These are phyloP conservation scores for Solanum sitiens DNA, from an alignment of 257 asterid species.

Conservation along the genomic window DNA sequence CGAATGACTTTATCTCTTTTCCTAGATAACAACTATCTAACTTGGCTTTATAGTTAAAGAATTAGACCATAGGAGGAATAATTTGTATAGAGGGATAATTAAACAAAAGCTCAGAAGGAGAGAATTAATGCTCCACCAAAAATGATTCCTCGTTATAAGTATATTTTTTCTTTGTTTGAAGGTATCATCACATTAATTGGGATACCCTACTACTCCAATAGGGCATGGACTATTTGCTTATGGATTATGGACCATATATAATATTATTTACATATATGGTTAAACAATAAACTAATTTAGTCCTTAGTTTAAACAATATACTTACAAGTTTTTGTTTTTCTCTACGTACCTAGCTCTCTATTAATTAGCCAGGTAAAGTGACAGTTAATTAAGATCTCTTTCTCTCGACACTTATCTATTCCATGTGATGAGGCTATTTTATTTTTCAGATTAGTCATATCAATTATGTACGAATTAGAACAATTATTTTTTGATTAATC, in stretches of 20 bases:
- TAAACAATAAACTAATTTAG: background rate
- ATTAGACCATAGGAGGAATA: no score
- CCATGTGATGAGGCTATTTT: background rate
- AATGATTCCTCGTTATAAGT: background rate
- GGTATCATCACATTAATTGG: background rate
- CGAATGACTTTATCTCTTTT: no score
- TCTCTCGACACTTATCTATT: background rate
- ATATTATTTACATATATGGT: background rate
- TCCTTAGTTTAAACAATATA: background rate
- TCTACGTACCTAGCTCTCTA: background rate
- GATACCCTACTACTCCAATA: background rate
- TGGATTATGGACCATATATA: background rate
- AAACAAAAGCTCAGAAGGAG: background rate
- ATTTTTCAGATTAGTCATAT: background rate
- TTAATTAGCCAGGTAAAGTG: background rate
- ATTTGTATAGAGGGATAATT: background rate
- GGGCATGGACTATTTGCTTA: background rate
- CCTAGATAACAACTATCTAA: no score
- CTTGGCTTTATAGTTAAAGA: background rate
- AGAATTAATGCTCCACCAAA: background rate
- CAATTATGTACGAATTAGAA: background rate
- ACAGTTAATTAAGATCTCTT: background rate
- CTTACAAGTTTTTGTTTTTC: background rate
- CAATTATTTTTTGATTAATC: background rate
- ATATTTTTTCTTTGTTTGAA: background rate